Conservation (phyloP, 805 yeast species). For the Wickerhamiella dianesei region DNA sequence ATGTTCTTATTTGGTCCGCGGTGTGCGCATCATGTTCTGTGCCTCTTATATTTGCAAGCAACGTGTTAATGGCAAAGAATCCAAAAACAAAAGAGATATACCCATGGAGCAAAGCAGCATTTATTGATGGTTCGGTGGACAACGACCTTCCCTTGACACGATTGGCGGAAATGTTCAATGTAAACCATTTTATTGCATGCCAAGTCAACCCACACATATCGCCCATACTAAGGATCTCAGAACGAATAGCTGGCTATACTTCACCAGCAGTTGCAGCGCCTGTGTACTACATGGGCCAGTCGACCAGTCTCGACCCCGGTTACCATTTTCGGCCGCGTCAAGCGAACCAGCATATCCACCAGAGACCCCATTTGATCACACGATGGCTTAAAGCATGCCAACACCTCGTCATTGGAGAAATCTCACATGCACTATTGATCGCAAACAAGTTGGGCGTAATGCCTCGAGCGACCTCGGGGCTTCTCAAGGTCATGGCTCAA, state of each 20-base stretch:
- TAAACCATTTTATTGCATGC: slow-evolving; percentile 92
- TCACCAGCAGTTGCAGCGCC: background rate
- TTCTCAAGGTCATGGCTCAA: slow-evolving; percentile 67
- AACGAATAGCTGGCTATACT: slow-evolving; percentile 19
- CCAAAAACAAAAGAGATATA: slow-evolving; percentile 54
- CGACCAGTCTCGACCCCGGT: slow-evolving; percentile 1
- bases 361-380: background rate
- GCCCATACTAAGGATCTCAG: slow-evolving; percentile 45
- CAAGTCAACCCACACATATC: slow-evolving; percentile 96
- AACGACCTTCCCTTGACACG: slow-evolving; percentile 85
- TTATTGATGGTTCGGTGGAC: slow-evolving; percentile 93
- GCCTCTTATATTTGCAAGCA: slow-evolving; percentile 82
- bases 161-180: slow-evolving; percentile 91
- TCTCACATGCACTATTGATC: slow-evolving; percentile 63
- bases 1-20: slow-evolving; percentile 81
- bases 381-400: background rate
- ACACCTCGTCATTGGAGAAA: slow-evolving; percentile 45
- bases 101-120: slow-evolving; percentile 74
- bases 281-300: background rate
- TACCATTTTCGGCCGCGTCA: background rate
- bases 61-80: slow-evolving; percentile 72
- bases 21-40: slow-evolving; percentile 86
- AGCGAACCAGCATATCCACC: background rate
- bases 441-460: slow-evolving; percentile 64
- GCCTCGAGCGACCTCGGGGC: slow-evolving; percentile 55